Evolutionary conservation across 805 yeast species (phyloP).

Genomic region (Phaffomyces opuntiae): DNA sequence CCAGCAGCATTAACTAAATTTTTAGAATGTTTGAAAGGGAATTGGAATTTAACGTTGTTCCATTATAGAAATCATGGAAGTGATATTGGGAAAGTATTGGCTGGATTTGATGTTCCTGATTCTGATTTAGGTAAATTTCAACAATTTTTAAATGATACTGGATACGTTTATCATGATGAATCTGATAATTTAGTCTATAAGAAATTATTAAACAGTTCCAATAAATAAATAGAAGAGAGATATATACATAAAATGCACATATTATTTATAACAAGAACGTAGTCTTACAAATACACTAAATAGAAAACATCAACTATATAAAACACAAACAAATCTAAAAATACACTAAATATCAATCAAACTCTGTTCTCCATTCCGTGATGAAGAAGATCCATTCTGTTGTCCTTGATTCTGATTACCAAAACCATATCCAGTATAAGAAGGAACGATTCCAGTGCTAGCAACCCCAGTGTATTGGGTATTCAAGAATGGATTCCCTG

Average conservation of each 20-base stretch:
- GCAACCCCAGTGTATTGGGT: constrained; percentile 72
- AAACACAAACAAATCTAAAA: not conserved
- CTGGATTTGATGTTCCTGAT: constrained; percentile 82
- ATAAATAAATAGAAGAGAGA: not conserved
- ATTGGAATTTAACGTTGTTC: constrained; percentile 92
- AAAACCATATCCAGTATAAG: constrained; percentile 91
- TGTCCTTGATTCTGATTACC: constrained; percentile 55
- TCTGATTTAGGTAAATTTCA: constrained; percentile 59
- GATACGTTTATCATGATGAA: constrained; percentile 75
- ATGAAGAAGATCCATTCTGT: constrained; percentile 2
- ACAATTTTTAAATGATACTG: constrained; percentile 59
- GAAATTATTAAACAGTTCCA: constrained; percentile 48
- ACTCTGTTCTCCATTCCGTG: constrained; percentile 20
- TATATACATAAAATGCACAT: not conserved
- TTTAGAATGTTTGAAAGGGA: constrained; percentile 58
- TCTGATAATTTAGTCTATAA: constrained; percentile 81
- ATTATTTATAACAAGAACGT: not conserved
- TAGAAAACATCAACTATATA: not conserved
- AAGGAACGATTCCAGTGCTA: constrained; percentile 60
- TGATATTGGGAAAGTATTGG: constrained; percentile 86
- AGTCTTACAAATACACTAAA: not conserved
- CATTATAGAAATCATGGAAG: constrained; percentile 97
- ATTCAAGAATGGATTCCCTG: constrained; percentile 38
- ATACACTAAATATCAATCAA: constrained; percentile 21
- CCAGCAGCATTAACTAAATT: constrained; percentile 90